These are phyloP conservation scores for Lentinula raphanica DNA, from an alignment of 768 basidiomycete species.

Conservation along the genomic window DNA sequence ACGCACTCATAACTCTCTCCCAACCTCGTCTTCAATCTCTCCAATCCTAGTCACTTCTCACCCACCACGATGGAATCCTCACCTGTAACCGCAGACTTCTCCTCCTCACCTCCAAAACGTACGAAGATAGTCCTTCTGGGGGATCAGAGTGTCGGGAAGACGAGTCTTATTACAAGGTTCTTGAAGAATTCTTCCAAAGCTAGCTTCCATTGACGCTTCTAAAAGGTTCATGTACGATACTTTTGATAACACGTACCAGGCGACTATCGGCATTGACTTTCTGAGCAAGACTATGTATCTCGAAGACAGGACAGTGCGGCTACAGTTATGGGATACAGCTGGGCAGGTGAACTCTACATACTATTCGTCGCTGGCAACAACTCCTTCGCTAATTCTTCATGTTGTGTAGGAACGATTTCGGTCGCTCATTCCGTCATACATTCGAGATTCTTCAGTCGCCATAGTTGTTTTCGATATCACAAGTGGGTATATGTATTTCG, in stretches of 20 bases:
- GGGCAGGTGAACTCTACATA: slow-evolving; percentile 55
- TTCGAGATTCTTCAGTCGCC: slow-evolving; percentile 96
- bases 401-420: slow-evolving; percentile 83
- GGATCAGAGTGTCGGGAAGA: slow-evolving; percentile 98
- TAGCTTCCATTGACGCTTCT: not conserved
- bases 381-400: not conserved
- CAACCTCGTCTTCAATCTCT: not conserved
- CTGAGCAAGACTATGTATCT: slow-evolving; percentile 99
- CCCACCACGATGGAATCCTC: slow-evolving; percentile 39
- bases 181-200: slow-evolving; percentile 15
- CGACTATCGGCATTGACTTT: slow-evolving; percentile 98
- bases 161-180: slow-evolving; percentile 93
- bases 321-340: slow-evolving; percentile 99
- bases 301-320: slow-evolving; percentile 93
- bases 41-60: not conserved
- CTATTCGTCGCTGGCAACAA: not conserved
- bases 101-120: slow-evolving; percentile 85
- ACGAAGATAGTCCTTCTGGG: slow-evolving; percentile 96
- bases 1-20: not conserved
- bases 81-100: slow-evolving; percentile 77
- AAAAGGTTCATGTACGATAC: slow-evolving; percentile 97
- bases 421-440: slow-evolving; percentile 96
- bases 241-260: slow-evolving; percentile 99
- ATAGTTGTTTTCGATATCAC: slow-evolving; percentile 99
- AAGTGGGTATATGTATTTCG: slow-evolving; percentile 48